phyloP scores from a whole-genome alignment of 345 rosid genomes.

The Sonneratia alba region DNA sequence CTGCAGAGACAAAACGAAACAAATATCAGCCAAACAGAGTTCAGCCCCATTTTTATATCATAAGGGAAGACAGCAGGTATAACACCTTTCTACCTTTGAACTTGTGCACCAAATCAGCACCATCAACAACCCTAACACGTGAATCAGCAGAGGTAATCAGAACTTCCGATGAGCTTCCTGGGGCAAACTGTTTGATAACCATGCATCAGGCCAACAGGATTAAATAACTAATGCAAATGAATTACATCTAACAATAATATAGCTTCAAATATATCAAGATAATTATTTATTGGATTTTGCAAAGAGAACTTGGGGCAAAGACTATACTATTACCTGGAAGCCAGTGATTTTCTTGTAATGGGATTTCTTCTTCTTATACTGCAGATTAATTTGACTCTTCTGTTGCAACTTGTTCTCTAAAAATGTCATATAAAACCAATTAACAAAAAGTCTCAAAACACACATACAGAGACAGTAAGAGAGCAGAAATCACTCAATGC shows the following conservation, averaged over 20 bases:
- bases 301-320: background rate
- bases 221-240: background rate
- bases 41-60: background rate
- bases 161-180: conserved; percentile 89
- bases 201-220: background rate
- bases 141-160: conserved; percentile 95
- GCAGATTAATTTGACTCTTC: conserved; percentile 62
- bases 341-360: conserved; percentile 92
- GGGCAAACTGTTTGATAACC: conserved; percentile 53
- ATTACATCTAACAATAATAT: background rate
- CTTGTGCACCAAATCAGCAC: conserved; percentile 72
- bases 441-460: background rate
- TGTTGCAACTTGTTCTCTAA: conserved; percentile 82
- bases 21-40: conserved; percentile 1
- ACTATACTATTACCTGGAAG: conserved; percentile 58
- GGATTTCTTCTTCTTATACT: conserved; percentile 84
- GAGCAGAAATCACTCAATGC: background rate
- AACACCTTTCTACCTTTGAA: conserved; percentile 57
- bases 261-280: background rate
- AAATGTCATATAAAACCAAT: conserved; percentile 4
- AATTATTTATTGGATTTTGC: background rate
- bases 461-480: background rate
- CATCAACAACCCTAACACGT: conserved; percentile 74
- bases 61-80: conserved; percentile 4
- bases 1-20: conserved; percentile 29